Conservation (phyloP, 169 alveolate species). For the Plasmodium fragile region DNA sequence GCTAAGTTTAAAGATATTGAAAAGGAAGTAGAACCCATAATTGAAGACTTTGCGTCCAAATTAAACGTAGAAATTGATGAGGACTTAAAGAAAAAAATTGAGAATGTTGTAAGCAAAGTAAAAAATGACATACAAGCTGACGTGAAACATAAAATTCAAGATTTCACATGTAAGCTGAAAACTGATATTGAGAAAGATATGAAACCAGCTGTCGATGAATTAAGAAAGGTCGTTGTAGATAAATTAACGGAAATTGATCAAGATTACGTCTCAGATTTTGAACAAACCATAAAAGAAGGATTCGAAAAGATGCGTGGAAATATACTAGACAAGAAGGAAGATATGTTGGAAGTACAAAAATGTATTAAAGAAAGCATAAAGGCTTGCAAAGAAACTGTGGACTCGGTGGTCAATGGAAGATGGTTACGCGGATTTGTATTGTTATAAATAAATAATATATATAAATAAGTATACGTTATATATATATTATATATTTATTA, state of each 20-base stretch:
- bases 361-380: slow-evolving; percentile 1
- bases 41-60: not conserved
- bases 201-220: slow-evolving; percentile 28
- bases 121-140: not conserved
- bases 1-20: slow-evolving; percentile 3
- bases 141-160: not conserved
- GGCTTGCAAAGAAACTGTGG: not conserved
- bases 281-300: not conserved
- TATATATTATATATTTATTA: not conserved
- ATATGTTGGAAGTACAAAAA: not conserved
- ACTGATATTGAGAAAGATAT: slow-evolving; percentile 1
- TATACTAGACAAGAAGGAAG: not conserved
- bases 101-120: not conserved
- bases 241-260: slow-evolving; percentile 10
- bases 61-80: not conserved
- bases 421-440: slow-evolving; percentile 22
- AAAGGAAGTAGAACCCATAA: slow-evolving; percentile 6
- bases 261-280: not conserved
- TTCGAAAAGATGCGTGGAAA: slow-evolving; percentile 6
- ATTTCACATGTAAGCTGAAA: not conserved
- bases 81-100: not conserved
- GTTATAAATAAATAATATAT: not conserved
- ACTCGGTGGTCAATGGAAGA: not conserved
- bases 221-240: slow-evolving; percentile 1
- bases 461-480: not conserved